Evolutionary conservation across 768 basidiomycete genomes (phyloP), one percentile per base, ranked within the genome.

Genomic region (Lentinus brumalis): DNA sequence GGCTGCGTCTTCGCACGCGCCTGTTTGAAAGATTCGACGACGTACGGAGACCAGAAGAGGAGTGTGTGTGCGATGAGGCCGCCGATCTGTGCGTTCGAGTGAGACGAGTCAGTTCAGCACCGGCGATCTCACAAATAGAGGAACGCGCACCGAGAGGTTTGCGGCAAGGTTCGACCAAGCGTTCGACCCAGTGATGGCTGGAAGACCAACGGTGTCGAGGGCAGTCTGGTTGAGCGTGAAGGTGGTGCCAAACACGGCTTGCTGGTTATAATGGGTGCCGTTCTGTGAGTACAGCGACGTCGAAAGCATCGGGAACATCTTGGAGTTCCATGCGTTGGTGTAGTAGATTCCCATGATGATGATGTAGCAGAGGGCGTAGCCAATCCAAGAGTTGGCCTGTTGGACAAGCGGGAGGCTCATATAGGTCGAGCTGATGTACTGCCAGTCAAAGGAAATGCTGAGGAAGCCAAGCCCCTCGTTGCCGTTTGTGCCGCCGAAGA

Each of bases 391-490:
- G 67, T 87, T 88, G 0, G 78, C 82, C 77, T 87, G 86, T 57
- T 84, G 84, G 18, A 80, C 73, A 4, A 87, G 65, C 10, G 86
- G 85, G 31, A 77, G 71, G 59, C 80, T 83, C 83, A 84, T 80
- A 57, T 67, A 81, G 66, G 31, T 40, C 15, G 84, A 83, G 0
- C 80, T 80, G 62, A 87, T 84, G 63, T 86, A 86, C 61, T 86
- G 84, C 86, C 86, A 90, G 65, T 89, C 88, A 49, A 89, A 80
- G n/a, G 83, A 83, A 44, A 89, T 59, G 38, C 81, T 83, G 42
- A 85, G 57, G 18, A 89, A 66, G 0, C 88, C 87, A 42, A 89
- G 75, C 0, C 87, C 88, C 70, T 90, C 87, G 65, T 89, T 90
- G 31, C 81, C 86, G 39, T 83, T 77, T 3, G 82, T 74, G 5